phyloP scores from a whole-genome alignment of 2,329 filamentous ascomycete genomes.

The Lachnellula suecica region DNA sequence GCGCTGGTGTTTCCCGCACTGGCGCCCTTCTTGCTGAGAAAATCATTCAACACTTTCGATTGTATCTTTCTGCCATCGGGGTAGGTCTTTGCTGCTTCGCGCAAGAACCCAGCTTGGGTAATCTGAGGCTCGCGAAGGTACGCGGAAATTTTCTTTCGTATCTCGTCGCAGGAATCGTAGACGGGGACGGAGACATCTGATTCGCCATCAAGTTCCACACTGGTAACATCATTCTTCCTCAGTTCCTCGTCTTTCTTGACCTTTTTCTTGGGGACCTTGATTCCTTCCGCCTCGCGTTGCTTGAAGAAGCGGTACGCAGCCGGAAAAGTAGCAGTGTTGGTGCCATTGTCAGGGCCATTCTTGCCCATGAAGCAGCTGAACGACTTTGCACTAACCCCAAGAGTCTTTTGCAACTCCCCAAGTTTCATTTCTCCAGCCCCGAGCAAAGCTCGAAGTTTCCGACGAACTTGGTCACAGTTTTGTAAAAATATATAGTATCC shows the following conservation, averaged over 20 bases:
- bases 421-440: constrained; percentile 42
- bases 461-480: constrained; percentile 37
- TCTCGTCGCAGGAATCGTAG: constrained; percentile 57
- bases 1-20: constrained; percentile 46
- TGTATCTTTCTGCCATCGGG: constrained; percentile 39
- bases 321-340: constrained; percentile 34
- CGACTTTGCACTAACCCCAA: constrained; percentile 36
- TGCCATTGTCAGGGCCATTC: constrained; percentile 40
- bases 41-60: constrained; percentile 45
- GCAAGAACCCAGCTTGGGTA: constrained; percentile 51
- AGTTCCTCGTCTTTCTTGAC: constrained; percentile 31
- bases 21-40: constrained; percentile 49
- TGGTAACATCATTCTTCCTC: constrained; percentile 39
- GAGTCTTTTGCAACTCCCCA: constrained; percentile 40
- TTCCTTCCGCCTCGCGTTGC: constrained; percentile 47
- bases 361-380: constrained; percentile 50
- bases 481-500: constrained; percentile 6
- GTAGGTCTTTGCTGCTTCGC: constrained; percentile 45
- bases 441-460: constrained; percentile 42
- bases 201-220: constrained; percentile 47
- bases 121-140: constrained; percentile 46
- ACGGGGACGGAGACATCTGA: constrained; percentile 44
- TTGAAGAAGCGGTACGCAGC: constrained; percentile 47
- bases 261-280: constrained; percentile 38
- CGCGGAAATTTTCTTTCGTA: constrained; percentile 55